Base-by-base conservation (phyloP, 129 eudicot species). In the Daucus carota region DNA sequence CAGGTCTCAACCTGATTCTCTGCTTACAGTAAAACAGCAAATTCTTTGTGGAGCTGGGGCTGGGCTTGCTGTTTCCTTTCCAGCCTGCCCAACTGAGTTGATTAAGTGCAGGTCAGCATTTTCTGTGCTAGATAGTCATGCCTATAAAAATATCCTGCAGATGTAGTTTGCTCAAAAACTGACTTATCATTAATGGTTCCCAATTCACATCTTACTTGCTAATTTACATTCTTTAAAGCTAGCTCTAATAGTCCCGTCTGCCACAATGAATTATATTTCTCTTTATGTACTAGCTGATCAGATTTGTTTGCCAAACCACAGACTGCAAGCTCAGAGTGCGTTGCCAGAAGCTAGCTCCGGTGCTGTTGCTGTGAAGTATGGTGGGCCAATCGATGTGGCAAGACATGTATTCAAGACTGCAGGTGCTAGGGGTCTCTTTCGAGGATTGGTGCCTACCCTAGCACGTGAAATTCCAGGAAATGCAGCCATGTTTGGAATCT, bases 251-350 rank as follows among this genome's bases (percentile, higher is more conserved):
- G 20, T 36, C 12, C 24, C 26, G 18, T 68, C 12, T 14, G 24
- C 0, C 11, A 6, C 1, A 8, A 69, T 38, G 12, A 43, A 31
- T 42, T 0, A 43, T 26, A 47, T 29, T 71, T 71, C 36, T 26
- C 17, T n/a, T n/a, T n/a, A n/a, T n/a, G n/a, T n/a, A n/a, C n/a
- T 31, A 26, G 3, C 45, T 72, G 47, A 54, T 52, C 22, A 6
- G 54, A 16, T 40, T 16, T 18, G 44, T 77, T 29, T 6, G 34
- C 65, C 67, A 36, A 50, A 77, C 17, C 31, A 33, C 84, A 93
- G 98, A 83, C 81, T 93, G 79, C 98, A 93, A 85, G 97, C 97
- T 32, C 96, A 93, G 81, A 88, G 98, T 77, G 80, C 93, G 28
- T 3, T 73, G 44, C 34, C 78, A 34, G 78, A 75, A 52, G 69